A percentile compares a stretch with the other conserved stretches of the same genome.
These are phyloP conservation scores for Syzygium jambos DNA, from an alignment of 345 rosid genomes.

Conservation along the genomic window DNA sequence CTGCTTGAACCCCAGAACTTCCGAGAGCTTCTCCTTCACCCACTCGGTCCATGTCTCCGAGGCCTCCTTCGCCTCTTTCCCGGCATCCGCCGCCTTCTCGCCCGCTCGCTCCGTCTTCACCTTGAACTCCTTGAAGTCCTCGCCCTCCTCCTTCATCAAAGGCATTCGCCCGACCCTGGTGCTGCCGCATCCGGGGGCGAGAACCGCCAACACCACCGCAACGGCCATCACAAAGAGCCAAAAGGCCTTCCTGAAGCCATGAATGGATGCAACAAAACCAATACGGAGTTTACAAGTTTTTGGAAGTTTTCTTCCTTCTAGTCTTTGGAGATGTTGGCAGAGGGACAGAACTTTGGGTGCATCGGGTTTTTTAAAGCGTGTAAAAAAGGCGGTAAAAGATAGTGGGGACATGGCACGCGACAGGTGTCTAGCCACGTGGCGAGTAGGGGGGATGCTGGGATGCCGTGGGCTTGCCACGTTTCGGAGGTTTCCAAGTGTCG, in stretches of 20 bases:
- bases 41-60: constrained; percentile 47
- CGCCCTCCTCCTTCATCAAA: background rate
- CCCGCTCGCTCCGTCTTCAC: background rate
- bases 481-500: background rate
- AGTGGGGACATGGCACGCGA: background rate
- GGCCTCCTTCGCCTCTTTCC: constrained; percentile 10
- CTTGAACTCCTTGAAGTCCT: constrained; percentile 1
- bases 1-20: constrained; percentile 27
- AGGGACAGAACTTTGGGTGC: background rate
- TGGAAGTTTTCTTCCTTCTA: background rate
- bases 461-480: background rate
- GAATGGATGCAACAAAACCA: background rate
- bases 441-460: background rate
- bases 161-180: constrained; percentile 14
- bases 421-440: constrained; percentile 1
- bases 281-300: background rate
- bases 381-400: background rate
- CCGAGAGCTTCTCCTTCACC: constrained; percentile 46
- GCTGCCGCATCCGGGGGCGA: background rate
- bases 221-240: background rate
- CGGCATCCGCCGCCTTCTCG: constrained; percentile 1
- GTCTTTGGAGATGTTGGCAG: background rate
- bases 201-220: constrained; percentile 1
- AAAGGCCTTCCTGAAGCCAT: constrained; percentile 13
- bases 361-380: background rate